Evolutionary conservation across 1,284 basidiomycete genomes (phyloP).

Genomic region (Ustilago shanxiensis): DNA sequence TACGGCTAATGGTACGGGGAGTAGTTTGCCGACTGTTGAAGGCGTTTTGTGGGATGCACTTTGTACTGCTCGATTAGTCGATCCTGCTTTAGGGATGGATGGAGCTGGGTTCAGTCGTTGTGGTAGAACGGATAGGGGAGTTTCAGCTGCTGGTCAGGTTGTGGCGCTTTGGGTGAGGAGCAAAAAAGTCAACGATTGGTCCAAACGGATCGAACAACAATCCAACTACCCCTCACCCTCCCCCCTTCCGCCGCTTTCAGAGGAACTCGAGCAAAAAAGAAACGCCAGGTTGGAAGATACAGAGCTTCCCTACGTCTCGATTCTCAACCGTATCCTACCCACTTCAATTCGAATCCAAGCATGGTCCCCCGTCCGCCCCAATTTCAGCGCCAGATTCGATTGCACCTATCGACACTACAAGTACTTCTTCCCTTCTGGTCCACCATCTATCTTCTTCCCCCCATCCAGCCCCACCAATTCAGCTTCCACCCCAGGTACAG

Average conservation of each 20-base stretch:
- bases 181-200: constrained; percentile 60
- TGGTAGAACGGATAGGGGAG: constrained; percentile 93
- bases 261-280: constrained; percentile 42
- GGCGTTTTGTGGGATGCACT: constrained; percentile 83
- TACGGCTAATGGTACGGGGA: constrained; percentile 68
- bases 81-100: constrained; percentile 57
- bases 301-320: constrained; percentile 83
- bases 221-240: constrained; percentile 7
- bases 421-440: constrained; percentile 79
- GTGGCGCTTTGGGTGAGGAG: constrained; percentile 81
- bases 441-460: constrained; percentile 44
- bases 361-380: constrained; percentile 87
- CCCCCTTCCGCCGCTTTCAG: background rate
- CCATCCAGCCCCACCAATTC: constrained; percentile 7
- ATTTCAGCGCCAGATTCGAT: constrained; percentile 89
- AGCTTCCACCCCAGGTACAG: background rate
- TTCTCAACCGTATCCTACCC: constrained; percentile 91
- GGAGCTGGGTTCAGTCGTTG: constrained; percentile 89
- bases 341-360: constrained; percentile 89
- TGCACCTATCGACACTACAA: constrained; percentile 94
- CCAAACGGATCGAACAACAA: constrained; percentile 11
- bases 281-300: constrained; percentile 31
- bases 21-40: constrained; percentile 87
- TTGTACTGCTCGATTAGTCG: constrained; percentile 60
- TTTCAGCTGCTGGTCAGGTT: constrained; percentile 94